These are phyloP conservation scores for Chaetoceros muelleri DNA, from an alignment of 108 stramenopile species.

Conservation along the genomic window DNA sequence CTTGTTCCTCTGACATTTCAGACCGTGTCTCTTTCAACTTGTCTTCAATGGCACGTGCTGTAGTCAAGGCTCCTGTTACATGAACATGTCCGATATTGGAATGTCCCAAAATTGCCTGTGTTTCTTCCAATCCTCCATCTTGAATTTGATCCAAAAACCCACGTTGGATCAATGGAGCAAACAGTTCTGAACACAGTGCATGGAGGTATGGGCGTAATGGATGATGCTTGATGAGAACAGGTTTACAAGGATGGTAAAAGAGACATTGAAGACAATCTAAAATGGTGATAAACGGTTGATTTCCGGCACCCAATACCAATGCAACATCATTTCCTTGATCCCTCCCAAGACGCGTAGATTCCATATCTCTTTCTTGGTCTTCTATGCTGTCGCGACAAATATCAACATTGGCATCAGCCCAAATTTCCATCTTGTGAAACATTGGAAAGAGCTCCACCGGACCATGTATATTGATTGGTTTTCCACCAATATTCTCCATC, in stretches of 20 bases:
- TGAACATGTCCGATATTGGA: neutral
- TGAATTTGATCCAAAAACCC: neutral
- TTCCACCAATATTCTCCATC: neutral
- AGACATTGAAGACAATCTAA: neutral
- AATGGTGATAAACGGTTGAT: neutral
- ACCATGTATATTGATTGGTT: neutral
- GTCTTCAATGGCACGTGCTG: neutral
- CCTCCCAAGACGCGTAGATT: neutral
- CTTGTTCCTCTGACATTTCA: neutral
- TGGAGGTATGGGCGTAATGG: conserved; percentile 6
- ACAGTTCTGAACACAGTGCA: neutral
- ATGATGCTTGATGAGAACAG: conserved; percentile 7
- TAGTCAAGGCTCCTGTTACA: neutral
- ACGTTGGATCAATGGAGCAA: neutral
- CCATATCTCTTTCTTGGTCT: neutral
- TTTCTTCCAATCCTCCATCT: neutral
- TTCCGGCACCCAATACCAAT: conserved; percentile 8
- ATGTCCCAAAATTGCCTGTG: neutral
- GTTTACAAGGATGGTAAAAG: neutral
- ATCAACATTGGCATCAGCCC: neutral
- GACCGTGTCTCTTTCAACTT: neutral
- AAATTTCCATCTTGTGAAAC: neutral
- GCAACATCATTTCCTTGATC: neutral
- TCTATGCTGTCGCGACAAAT: no score
- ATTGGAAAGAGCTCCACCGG: neutral